phyloP scores from a whole-genome alignment of 176 grass and related monocot species.

The Carex kokanica region DNA sequence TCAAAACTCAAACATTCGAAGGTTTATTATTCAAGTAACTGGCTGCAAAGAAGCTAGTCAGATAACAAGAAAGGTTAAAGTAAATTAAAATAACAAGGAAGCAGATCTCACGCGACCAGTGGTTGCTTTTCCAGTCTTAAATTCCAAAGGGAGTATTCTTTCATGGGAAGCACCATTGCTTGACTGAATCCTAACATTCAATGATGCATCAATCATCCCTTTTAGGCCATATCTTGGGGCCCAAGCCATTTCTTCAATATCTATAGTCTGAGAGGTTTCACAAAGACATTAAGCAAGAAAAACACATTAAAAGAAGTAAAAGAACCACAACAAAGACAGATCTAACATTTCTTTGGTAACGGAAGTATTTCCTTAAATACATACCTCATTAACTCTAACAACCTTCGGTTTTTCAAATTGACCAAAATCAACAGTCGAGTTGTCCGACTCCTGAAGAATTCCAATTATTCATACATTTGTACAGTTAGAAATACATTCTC shows the following conservation, averaged over 20 bases:
- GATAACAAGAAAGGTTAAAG: slow-evolving; percentile 20
- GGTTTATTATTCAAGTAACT: neutral
- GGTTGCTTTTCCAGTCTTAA: slow-evolving; percentile 93
- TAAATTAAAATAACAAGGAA: slow-evolving; percentile 16
- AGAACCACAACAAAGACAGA: slow-evolving; percentile 15
- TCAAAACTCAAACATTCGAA: neutral
- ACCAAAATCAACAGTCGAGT: slow-evolving; percentile 61
- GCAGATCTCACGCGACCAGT: slow-evolving; percentile 66
- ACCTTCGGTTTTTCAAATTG: slow-evolving; percentile 49
- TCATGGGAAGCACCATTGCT: slow-evolving; percentile 40
- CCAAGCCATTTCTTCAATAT: slow-evolving; percentile 98
- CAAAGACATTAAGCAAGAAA: slow-evolving; percentile 27
- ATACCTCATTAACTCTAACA: slow-evolving; percentile 67
- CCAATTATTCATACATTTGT: slow-evolving; percentile 11
- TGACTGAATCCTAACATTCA: slow-evolving; percentile 60
- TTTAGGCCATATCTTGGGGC: slow-evolving; percentile 93
- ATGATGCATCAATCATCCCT: slow-evolving; percentile 85
- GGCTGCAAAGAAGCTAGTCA: slow-evolving; percentile 20
- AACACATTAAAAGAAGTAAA: slow-evolving; percentile 25
- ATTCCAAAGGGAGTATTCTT: slow-evolving; percentile 82
- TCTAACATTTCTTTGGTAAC: slow-evolving; percentile 13
- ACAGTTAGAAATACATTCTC: neutral
- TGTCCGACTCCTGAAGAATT: slow-evolving; percentile 45
- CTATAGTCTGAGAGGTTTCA: slow-evolving; percentile 58
- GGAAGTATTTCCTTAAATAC: slow-evolving; percentile 13